Percentiles rank a stretch among this genome's conserved stretches.
Evolutionary conservation across 495 filamentous ascomycete genomes (phyloP).

Genomic region (Bryoglossum gracile): DNA sequence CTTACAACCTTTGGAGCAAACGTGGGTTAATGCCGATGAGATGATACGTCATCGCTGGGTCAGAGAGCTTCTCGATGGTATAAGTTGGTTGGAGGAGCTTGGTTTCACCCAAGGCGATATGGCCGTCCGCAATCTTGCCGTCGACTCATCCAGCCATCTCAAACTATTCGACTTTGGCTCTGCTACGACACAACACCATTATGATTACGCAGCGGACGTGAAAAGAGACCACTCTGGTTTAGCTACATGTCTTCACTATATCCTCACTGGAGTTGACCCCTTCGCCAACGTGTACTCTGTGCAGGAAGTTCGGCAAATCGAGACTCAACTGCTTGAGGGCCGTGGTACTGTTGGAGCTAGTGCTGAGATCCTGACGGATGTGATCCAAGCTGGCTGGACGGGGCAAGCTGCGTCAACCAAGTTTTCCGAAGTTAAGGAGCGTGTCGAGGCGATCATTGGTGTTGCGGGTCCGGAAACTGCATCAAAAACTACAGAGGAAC

Average conservation of each 20-base stretch:
- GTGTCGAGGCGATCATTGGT: constrained; percentile 8
- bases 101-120: constrained; percentile 7
- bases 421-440: constrained; percentile 8
- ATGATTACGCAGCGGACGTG: constrained; percentile 9
- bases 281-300: constrained; percentile 8
- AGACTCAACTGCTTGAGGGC: constrained; percentile 8
- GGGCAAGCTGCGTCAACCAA: constrained; percentile 11
- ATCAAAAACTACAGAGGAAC: constrained; percentile 6
- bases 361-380: constrained; percentile 7
- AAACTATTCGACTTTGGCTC: constrained; percentile 11
- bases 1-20: constrained; percentile 8
- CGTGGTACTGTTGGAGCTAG: constrained; percentile 5
- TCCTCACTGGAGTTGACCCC: constrained; percentile 10
- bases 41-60: constrained; percentile 8
- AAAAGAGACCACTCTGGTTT: constrained; percentile 15
- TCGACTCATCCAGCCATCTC: constrained; percentile 5
- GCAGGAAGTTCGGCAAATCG: constrained; percentile 9
- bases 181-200: constrained; percentile 7
- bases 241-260: constrained; percentile 16
- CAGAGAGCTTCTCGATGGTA: constrained; percentile 9
- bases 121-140: constrained; percentile 2
- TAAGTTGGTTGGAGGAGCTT: constrained; percentile 11
- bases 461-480: constrained; percentile 2
- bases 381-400: constrained; percentile 11
- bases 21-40: constrained; percentile 1